Evolutionary conservation across 257 asterid genomes (phyloP).

Genomic region (Forsythia viridissima): DNA sequence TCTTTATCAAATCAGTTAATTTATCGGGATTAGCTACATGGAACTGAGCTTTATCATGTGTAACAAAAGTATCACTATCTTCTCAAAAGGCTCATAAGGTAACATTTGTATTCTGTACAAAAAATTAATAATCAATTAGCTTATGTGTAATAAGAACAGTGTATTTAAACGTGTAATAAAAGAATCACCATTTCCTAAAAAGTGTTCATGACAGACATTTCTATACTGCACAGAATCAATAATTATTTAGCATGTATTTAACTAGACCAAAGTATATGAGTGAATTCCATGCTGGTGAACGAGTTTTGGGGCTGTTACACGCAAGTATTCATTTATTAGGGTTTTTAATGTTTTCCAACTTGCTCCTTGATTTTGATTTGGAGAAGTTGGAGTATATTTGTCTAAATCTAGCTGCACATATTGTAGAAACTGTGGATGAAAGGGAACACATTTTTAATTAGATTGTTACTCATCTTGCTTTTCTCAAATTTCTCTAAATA

Average conservation of each 20-base stretch:
- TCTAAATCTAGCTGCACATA: neutral
- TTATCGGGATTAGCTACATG: neutral
- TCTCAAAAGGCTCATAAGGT: neutral
- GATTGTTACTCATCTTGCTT: neutral
- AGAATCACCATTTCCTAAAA: neutral
- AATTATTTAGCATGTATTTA: neutral
- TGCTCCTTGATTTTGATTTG: neutral
- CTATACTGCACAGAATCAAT: neutral
- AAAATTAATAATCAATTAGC: too few species aligned
- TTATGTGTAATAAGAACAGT: neutral
- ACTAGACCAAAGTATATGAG: neutral
- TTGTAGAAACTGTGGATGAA: neutral
- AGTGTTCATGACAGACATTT: neutral
- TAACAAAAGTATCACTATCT: constrained; percentile 16
- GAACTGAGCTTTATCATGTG: neutral
- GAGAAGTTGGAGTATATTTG: neutral
- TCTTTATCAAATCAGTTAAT: neutral
- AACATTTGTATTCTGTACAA: constrained; percentile 4
- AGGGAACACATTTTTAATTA: neutral
- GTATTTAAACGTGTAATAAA: neutral
- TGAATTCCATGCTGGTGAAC: neutral
- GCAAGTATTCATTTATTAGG: neutral
- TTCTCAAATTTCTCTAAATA: neutral
- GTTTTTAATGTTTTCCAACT: neutral
- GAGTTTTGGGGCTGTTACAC: neutral